phyloP scores from a whole-genome alignment of 495 filamentous ascomycete genomes.

The Neurospora sp. region DNA sequence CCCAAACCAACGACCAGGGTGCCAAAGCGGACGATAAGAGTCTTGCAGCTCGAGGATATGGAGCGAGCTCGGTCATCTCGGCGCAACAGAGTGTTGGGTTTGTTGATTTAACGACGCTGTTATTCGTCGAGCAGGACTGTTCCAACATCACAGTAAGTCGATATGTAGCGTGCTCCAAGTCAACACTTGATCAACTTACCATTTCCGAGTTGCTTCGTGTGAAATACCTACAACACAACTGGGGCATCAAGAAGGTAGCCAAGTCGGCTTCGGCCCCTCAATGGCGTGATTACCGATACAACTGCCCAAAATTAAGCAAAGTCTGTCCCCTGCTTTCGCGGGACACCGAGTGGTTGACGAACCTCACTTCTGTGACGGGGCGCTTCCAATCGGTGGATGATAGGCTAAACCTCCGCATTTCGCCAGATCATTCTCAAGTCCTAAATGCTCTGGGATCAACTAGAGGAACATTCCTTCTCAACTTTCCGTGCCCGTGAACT shows the following conservation, averaged over 20 bases:
- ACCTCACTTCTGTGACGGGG: conserved; percentile 21
- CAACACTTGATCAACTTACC: conserved; percentile 1
- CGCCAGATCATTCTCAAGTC: conserved; percentile 38
- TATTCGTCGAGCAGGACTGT: conserved; percentile 58
- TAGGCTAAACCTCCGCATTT: conserved; percentile 35
- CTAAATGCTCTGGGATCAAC: conserved; percentile 41
- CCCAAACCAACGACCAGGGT: conserved; percentile 1
- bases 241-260: conserved; percentile 88
- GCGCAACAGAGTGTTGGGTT: conserved; percentile 58
- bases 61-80: conserved; percentile 56
- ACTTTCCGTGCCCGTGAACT: background rate
- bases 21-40: conserved; percentile 29
- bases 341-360: conserved; percentile 12
- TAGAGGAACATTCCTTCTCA: conserved; percentile 48
- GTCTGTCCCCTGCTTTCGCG: conserved; percentile 17
- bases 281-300: conserved; percentile 81
- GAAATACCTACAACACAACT: background rate
- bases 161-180: background rate
- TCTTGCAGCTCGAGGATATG: conserved; percentile 58
- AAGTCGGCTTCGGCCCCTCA: conserved; percentile 40
- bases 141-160: conserved; percentile 50
- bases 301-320: conserved; percentile 63
- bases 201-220: conserved; percentile 3
- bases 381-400: conserved; percentile 18
- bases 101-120: conserved; percentile 67